Percentiles rank a stretch among this genome's conserved stretches.
phyloP scores from a whole-genome alignment of 768 basidiomycete genomes.

The Saitozyma podzolica region DNA sequence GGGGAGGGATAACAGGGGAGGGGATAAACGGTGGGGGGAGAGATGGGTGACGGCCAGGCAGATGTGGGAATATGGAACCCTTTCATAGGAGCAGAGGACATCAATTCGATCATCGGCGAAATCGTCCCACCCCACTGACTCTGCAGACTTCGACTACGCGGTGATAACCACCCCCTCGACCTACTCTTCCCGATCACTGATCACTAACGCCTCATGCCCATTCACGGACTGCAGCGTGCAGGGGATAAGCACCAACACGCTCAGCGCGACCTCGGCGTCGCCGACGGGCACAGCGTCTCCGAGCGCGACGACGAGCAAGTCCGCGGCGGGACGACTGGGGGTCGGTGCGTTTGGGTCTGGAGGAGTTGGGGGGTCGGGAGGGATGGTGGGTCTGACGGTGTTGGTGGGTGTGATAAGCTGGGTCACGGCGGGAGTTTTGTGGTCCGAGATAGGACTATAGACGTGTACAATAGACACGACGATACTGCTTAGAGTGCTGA shows the following conservation, averaged over 20 bases:
- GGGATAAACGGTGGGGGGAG: too few species aligned
- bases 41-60: neutral
- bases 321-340: neutral
- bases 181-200: slow-evolving; percentile 6
- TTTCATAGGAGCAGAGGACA: too few species aligned
- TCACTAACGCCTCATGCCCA: slow-evolving; percentile 4
- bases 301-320: neutral
- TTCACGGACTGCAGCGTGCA: slow-evolving; percentile 5
- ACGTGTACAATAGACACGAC: too few species aligned
- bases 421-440: too few species aligned
- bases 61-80: too few species aligned
- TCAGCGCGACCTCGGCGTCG: neutral
- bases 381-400: too few species aligned
- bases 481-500: too few species aligned
- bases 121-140: neutral
- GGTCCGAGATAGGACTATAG: too few species aligned
- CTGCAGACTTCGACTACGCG: slow-evolving; percentile 10
- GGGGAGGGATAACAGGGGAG: too few species aligned
- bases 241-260: neutral
- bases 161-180: slow-evolving; percentile 5
- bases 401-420: too few species aligned
- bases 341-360: too few species aligned
- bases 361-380: too few species aligned
- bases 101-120: neutral
- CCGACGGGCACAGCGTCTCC: neutral